Evolutionary conservation across 306 rosid species (phyloP).

Genomic region (Trifolium fragiferum): DNA sequence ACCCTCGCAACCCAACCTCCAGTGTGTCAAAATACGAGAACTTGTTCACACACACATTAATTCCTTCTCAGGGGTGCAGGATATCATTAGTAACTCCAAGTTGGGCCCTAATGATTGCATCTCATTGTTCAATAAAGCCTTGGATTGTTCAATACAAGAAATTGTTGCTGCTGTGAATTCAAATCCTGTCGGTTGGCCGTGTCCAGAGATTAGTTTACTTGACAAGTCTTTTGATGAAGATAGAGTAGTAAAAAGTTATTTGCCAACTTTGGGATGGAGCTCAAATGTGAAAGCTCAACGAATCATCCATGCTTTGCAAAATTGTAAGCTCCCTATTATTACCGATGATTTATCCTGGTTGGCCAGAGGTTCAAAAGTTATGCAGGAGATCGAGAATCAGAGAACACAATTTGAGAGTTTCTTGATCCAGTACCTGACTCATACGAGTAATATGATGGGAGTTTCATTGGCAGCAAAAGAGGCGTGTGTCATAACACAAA

Average conservation of each 20-base stretch:
- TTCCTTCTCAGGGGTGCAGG: constrained; percentile 55
- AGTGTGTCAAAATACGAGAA: constrained; percentile 59
- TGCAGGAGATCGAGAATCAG: constrained; percentile 63
- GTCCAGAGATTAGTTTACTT: constrained; percentile 73
- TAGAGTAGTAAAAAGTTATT: constrained; percentile 41
- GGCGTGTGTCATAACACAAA: constrained; percentile 63
- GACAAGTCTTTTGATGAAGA: constrained; percentile 56
- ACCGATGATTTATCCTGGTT: constrained; percentile 64
- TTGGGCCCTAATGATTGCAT: constrained; percentile 69
- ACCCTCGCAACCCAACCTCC: constrained; percentile 65
- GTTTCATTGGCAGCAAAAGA: constrained; percentile 71
- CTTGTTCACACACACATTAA: constrained; percentile 63
- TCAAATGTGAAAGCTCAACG: constrained; percentile 58
- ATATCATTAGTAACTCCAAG: constrained; percentile 52
- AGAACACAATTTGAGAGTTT: constrained; percentile 61
- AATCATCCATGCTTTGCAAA: constrained; percentile 57
- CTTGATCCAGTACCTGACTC: constrained; percentile 67
- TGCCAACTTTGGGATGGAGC: constrained; percentile 85
- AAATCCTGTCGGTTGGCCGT: constrained; percentile 77
- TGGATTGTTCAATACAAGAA: constrained; percentile 62
- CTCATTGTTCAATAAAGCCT: constrained; percentile 78
- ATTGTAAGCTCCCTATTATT: constrained; percentile 70
- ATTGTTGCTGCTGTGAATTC: constrained; percentile 62
- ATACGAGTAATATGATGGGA: constrained; percentile 67
- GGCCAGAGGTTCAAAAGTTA: constrained; percentile 53